Base-by-base conservation (phyloP, 306 rosid genomes). In the Vigna angularis region DNA sequence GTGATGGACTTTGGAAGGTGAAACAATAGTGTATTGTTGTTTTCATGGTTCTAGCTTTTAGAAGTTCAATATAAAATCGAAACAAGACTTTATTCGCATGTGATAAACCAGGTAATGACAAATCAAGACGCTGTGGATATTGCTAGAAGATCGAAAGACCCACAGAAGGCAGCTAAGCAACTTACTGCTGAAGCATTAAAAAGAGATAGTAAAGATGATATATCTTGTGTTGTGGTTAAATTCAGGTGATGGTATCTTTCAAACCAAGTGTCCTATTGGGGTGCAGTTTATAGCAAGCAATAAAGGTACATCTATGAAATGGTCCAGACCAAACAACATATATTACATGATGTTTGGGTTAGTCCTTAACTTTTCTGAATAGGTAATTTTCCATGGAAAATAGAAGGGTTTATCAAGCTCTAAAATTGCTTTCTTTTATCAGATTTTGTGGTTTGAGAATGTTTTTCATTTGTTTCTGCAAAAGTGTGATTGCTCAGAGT, bases 1-100 rank as follows among this genome's bases (percentile, higher is more conserved):
- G 98, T 30, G 98, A 94, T 63, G 98, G 98, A 70, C 89, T 91
- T 52, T 94, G 98, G 98, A 94, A 94, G 98, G 98, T 94, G 75
- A 77, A 57, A 48, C 34, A 32, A 10, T 73, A 66, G 11, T 61
- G 50, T 42, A 52, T 62, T 52, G 48, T 68, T 73, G n/a, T 78
- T 38, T 53, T 22, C 79, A 51, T 44, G 1, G 36, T 57, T 51
- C 63, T 59, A 70, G 59, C 66, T 38, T 56, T 77, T 69, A 61
- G 49, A 28, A 47, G 9, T 77, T 67, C 47, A 51, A 15, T 38
- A 47, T 63, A 12, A 56, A 66, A 36, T 50, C 3, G 0, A 40
- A 10, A 40, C 17, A 3, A 9, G 16, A 15, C 44, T 22, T 63
- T 24, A n/a, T 77, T 36, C 85, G 59, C 57, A 74, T 82, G 48